Percentiles rank a stretch among this genome's conserved stretches.
These are phyloP conservation scores for Dioszegia aurantiaca DNA, from an alignment of 768 basidiomycete genomes.

Conservation along the genomic window DNA sequence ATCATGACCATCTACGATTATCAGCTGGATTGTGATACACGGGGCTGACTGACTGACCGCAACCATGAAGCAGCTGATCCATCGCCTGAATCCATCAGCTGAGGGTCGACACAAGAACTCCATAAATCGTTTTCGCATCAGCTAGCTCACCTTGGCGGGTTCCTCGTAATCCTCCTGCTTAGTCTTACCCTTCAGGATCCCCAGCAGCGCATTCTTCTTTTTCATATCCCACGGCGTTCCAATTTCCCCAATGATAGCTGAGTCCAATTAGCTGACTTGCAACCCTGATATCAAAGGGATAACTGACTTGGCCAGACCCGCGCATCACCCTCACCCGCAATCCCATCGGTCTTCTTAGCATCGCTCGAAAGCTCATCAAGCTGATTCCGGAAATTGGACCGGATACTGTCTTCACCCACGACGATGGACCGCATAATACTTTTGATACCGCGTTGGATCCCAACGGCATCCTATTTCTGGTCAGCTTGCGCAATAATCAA, in stretches of 20 bases:
- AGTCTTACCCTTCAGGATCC: constrained; percentile 39
- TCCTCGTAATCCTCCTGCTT: constrained; percentile 35
- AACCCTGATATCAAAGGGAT: not conserved
- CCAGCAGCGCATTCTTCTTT: constrained; percentile 61
- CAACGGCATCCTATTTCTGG: constrained; percentile 58
- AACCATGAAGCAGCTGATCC: constrained; percentile 33
- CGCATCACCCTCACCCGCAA: constrained; percentile 4
- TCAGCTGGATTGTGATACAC: constrained; percentile 53
- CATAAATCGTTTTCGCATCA: no score
- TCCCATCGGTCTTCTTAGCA: constrained; percentile 45
- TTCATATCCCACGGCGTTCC: constrained; percentile 96
- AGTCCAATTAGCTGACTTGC: not conserved
- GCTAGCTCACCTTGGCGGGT: constrained; percentile 31
- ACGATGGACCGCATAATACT: constrained; percentile 67
- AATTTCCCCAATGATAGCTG: constrained; percentile 54
- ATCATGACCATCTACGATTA: constrained; percentile 69
- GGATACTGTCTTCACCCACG: constrained; percentile 75
- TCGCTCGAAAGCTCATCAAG: constrained; percentile 79
- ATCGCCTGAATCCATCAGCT: constrained; percentile 22
- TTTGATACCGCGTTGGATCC: constrained; percentile 71
- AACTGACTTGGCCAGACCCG: constrained; percentile 12
- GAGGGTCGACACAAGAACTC: not conserved
- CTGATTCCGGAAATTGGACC: constrained; percentile 74
- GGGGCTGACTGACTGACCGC: constrained; percentile 62
- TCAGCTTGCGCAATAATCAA: constrained; percentile 1